A percentile compares a stretch with the other conserved stretches of the same genome.
Conservation (phyloP, 148 eudicot genomes). For the Rhododendron henanense region DNA sequence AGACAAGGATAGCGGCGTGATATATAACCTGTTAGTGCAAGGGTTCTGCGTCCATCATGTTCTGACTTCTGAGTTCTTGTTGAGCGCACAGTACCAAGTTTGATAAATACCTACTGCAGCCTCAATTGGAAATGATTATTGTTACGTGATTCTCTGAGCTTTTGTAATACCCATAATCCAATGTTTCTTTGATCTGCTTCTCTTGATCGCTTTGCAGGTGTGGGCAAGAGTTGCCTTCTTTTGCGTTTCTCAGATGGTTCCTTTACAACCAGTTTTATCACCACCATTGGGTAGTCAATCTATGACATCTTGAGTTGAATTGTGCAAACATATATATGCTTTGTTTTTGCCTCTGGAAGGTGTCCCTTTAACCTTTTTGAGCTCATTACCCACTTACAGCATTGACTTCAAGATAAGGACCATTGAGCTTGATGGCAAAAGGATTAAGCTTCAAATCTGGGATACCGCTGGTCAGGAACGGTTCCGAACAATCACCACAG, state of each 20-base stretch:
- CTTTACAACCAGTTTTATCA: conserved; percentile 90
- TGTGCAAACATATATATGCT: neutral
- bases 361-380: neutral
- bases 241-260: conserved; percentile 97
- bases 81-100: neutral
- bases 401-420: conserved; percentile 89
- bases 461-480: conserved; percentile 94
- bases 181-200: neutral
- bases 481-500: conserved; percentile 79
- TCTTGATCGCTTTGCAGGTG: conserved; percentile 48
- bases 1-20: neutral
- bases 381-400: conserved; percentile 26
- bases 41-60: conserved; percentile 2
- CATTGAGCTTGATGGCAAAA: conserved; percentile 83
- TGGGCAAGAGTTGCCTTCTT: conserved; percentile 96
- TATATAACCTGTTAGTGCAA: neutral
- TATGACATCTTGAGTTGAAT: neutral
- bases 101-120: neutral
- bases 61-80: neutral
- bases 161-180: neutral
- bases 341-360: neutral
- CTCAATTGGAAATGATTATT: conserved; percentile 8
- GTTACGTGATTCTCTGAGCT: neutral
- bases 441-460: conserved; percentile 89
- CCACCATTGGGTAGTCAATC: conserved; percentile 73